Evolutionary conservation across 176 grass and related monocot species (phyloP), one percentile per base, ranked within the genome.

Genomic region (Aegilops umbellulata): DNA sequence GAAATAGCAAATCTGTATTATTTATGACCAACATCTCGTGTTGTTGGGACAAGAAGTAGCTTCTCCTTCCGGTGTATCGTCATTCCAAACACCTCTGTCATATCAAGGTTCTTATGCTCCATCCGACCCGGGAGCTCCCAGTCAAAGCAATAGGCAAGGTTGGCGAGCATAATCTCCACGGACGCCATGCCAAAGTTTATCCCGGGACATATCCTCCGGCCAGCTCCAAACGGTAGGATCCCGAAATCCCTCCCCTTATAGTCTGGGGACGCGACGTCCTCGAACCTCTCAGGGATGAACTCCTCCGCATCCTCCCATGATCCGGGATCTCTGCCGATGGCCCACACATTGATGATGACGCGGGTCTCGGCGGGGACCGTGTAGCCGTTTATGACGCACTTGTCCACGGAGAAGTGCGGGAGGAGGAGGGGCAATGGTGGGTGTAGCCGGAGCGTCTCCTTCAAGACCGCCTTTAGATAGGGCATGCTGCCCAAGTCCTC

Each of bases 201-300:
- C 10, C 41, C 41, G 10, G 41, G 41, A 42, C 41, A 42, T 42
- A 42, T 42, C 36, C 69, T 36, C 2, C 69, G 69, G 0, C 69
- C 69, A 7, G 36, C 69, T 7, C 69, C 69, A 25, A 72, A 72
- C 36, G 69, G 69, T 10, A 72, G 69, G 36, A 42, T 36, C 11
- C 41, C 36, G 6, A 72, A 72, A 72, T 72, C 69, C 6, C 36
- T 72, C 69, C 69, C 69, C 69, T 25, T 72, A n/a, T 42, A 72
- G 12, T 72, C 69, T 5, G 69, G 22, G 22, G n/a, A 22, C 11
- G 0, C n/a, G 0, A 2, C 6, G 1, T 0, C 36, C 2, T 72
- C 69, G 12, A 72, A 72, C n/a, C 69, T 42, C 14, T 72, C 69
- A 42, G 69, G 69, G 22, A 72, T 42, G 69, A 72, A 72, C 69